Evolutionary conservation across 2,329 filamentous ascomycete genomes (phyloP).

Genomic region (Sclerotinia minor): DNA sequence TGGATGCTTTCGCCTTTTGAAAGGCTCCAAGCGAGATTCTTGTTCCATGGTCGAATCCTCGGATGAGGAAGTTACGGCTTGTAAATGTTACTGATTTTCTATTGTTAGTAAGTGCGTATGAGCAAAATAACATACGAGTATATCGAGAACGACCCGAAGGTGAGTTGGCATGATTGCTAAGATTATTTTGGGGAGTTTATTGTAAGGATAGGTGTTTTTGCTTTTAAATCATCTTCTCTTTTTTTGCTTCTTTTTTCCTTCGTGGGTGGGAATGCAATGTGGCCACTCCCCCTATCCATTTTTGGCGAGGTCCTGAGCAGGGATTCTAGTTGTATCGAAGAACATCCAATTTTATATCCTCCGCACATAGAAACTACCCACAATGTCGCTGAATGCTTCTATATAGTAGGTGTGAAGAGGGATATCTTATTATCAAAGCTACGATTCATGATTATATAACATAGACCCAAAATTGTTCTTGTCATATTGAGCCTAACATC

Average conservation of each 20-base stretch:
- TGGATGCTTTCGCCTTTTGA: background rate
- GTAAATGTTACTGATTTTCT: background rate
- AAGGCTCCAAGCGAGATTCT: background rate
- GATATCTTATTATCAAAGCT: too few species aligned
- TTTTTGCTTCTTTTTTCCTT: background rate
- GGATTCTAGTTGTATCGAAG: too few species aligned
- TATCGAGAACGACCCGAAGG: background rate
- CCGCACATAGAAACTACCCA: too few species aligned
- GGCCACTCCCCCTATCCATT: background rate
- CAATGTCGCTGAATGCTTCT: too few species aligned
- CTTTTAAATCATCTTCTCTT: background rate
- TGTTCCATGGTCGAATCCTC: background rate
- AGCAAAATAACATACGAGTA: background rate
- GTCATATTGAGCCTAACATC: too few species aligned
- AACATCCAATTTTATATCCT: too few species aligned
- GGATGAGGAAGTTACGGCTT: background rate
- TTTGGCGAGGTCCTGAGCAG: too few species aligned
- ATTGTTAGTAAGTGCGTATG: background rate
- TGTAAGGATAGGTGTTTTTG: background rate
- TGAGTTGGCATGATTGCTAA: background rate
- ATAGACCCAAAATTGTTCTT: too few species aligned
- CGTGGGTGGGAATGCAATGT: background rate
- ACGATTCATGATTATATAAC: too few species aligned
- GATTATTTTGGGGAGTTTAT: background rate
- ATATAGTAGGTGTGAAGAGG: too few species aligned